Evolutionary conservation across 495 filamentous ascomycete genomes (phyloP).

Genomic region (Parathielavia appendiculata): DNA sequence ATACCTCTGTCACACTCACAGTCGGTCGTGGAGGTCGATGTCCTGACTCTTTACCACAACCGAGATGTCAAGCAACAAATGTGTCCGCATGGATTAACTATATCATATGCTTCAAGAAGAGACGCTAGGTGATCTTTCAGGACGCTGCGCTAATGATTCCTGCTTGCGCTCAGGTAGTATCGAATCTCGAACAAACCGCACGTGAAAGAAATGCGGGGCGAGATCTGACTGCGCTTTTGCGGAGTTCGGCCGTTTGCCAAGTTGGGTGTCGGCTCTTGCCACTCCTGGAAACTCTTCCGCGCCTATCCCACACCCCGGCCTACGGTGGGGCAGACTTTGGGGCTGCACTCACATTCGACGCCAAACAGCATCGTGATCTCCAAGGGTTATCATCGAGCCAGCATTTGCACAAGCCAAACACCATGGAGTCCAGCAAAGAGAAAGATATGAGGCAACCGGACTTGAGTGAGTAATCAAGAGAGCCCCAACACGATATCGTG

Average conservation of each 20-base stretch:
- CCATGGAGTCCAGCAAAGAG: conserved; percentile 57
- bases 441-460: conserved; percentile 86
- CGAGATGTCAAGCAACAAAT: too few species aligned
- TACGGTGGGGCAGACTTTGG: not conserved
- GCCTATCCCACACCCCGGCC: not conserved
- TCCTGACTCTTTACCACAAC: too few species aligned
- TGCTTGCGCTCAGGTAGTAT: not conserved
- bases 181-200: too few species aligned
- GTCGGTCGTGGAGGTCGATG: too few species aligned
- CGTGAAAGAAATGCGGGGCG: not conserved
- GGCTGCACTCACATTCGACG: not conserved
- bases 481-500: not conserved
- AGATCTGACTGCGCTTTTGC: not conserved
- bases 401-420: conserved; percentile 7
- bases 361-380: conserved; percentile 4
- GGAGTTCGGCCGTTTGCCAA: too few species aligned
- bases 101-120: too few species aligned
- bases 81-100: too few species aligned
- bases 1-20: too few species aligned
- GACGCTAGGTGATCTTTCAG: not conserved
- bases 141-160: not conserved
- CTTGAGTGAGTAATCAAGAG: conserved; percentile 55
- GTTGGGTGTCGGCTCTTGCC: not conserved
- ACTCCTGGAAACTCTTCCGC: conserved; percentile 7
- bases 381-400: not conserved